phyloP scores from a whole-genome alignment of 1,139 yeast genomes.

The Pichia sp. region DNA sequence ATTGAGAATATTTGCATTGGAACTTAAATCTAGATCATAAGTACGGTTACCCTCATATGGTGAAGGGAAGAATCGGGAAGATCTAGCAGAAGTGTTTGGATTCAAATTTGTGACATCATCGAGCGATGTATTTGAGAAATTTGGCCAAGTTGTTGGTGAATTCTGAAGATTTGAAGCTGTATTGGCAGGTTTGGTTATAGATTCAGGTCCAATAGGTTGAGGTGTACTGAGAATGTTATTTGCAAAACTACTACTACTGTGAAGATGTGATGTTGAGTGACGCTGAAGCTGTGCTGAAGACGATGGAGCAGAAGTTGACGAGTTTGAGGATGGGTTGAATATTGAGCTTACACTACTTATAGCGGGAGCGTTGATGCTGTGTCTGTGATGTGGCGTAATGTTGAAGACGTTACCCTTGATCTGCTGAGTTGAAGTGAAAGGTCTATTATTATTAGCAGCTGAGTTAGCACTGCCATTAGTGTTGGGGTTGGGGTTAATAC shows the following conservation, averaged over 20 bases:
- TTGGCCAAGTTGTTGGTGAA: not conserved
- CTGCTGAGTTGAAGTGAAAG: not conserved
- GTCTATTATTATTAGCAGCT: not conserved
- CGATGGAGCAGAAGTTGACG: not conserved
- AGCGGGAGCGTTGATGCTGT: not conserved
- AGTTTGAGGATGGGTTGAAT: not conserved
- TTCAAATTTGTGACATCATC: not conserved
- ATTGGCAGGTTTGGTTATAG: not conserved
- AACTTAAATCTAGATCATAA: not conserved
- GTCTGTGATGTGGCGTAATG: not conserved
- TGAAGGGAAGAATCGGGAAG: slow-evolving; percentile 2
- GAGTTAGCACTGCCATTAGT: not conserved
- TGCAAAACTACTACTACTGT: not conserved
- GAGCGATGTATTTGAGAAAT: not conserved
- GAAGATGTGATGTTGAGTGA: not conserved
- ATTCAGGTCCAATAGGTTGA: too few species aligned
- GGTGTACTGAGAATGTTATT: not conserved
- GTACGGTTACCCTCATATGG: not conserved
- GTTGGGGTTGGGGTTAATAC: not conserved
- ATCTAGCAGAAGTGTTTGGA: slow-evolving; percentile 1
- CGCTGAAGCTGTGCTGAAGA: slow-evolving; percentile 1
- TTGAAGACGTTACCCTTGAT: not conserved
- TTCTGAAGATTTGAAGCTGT: not conserved
- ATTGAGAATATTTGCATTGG: not conserved
- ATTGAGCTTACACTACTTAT: not conserved